Percentiles rank a stretch among this genome's conserved stretches.
These are phyloP conservation scores for Straminergon stramineum DNA, from an alignment of 225 moss, liverwort and hornwort species.

Conservation along the genomic window DNA sequence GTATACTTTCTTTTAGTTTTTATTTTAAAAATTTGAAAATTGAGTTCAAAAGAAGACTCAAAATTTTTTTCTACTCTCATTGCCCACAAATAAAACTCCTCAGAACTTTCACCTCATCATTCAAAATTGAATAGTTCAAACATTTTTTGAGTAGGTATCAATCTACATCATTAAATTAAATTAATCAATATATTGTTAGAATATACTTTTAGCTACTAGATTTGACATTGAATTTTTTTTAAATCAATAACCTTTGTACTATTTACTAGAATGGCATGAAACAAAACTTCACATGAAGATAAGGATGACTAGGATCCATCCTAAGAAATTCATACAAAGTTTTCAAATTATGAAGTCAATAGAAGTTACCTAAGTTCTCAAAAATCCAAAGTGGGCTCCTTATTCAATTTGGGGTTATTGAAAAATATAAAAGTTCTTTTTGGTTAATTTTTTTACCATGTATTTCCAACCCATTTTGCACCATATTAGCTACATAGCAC, in stretches of 20 bases:
- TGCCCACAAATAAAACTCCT: background rate
- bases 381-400: background rate
- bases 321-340: background rate
- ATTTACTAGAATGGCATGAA: background rate
- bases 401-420: background rate
- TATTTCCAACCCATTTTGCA: background rate
- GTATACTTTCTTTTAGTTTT: background rate
- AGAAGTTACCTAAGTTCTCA: background rate
- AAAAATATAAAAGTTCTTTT: too few relatives aligned
- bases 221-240: background rate
- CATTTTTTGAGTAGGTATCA: background rate
- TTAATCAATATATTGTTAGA: background rate
- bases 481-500: background rate
- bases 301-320: background rate
- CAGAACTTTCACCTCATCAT: background rate
- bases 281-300: background rate
- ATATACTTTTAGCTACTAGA: accelerated
- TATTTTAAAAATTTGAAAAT: background rate
- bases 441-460: too few relatives aligned
- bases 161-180: background rate
- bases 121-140: background rate
- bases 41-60: background rate
- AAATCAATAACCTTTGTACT: background rate
- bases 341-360: background rate
- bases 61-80: background rate